A percentile compares a stretch with the other conserved stretches of the same genome.
phyloP scores from a whole-genome alignment of 2,329 filamentous ascomycete genomes.

The Colletotrichum limetticola region DNA sequence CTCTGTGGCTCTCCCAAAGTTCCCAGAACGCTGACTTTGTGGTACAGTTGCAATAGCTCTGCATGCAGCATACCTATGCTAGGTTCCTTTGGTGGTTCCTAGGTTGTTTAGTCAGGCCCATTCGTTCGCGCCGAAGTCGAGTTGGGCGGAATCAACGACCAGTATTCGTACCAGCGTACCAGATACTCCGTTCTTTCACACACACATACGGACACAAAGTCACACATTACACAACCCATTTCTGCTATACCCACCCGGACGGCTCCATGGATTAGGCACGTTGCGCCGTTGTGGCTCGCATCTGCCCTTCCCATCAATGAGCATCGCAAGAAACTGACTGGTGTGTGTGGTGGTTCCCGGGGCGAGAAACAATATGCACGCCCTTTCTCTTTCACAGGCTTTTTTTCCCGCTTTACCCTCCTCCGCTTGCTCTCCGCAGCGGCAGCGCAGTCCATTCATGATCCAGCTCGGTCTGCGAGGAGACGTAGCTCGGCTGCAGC shows the following conservation, averaged over 20 bases:
- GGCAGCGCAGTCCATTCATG: not conserved
- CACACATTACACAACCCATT: not conserved
- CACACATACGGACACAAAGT: not conserved
- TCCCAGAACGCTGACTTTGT: slow-evolving; percentile 2
- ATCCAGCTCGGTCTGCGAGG: slow-evolving; percentile 32
- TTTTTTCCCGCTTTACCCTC: not conserved
- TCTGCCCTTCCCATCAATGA: slow-evolving; percentile 9
- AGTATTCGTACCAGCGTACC: not conserved
- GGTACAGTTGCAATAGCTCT: not conserved
- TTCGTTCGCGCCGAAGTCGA: slow-evolving; percentile 1
- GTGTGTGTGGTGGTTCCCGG: not conserved
- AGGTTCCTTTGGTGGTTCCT: not conserved
- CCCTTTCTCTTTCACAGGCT: slow-evolving; percentile 16
- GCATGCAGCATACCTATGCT: slow-evolving; percentile 3
- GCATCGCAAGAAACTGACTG: slow-evolving; percentile 1
- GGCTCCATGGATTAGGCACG: slow-evolving; percentile 31
- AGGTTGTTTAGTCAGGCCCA: slow-evolving; percentile 2
- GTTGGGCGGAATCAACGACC: not conserved
- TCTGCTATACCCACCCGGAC: slow-evolving; percentile 26
- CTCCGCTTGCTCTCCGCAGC: slow-evolving; percentile 9
- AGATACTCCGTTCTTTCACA: not conserved
- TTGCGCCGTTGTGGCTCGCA: slow-evolving; percentile 33
- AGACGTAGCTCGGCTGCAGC: slow-evolving; percentile 20
- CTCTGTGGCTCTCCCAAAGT: not conserved
- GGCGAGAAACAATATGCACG: not conserved